These are phyloP conservation scores for Gossypium thurberi DNA, from an alignment of 345 rosid species.

Conservation along the genomic window DNA sequence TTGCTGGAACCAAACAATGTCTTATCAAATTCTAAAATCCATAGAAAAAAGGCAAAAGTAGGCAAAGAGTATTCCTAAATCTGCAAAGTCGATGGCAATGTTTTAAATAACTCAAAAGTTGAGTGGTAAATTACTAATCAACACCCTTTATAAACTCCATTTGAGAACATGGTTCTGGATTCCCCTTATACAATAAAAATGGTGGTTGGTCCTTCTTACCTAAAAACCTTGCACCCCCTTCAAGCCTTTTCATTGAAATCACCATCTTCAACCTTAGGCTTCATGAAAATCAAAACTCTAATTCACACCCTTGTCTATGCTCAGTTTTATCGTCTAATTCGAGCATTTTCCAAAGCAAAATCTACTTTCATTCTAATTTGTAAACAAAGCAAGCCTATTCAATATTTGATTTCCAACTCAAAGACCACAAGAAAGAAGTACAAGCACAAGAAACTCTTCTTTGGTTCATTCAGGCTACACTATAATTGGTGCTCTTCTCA, in stretches of 20 bases:
- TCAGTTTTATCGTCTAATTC: slow-evolving; percentile 41
- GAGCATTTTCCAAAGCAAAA: slow-evolving; percentile 52
- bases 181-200: slow-evolving; percentile 7
- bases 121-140: slow-evolving; percentile 31
- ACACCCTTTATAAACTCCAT: slow-evolving; percentile 25
- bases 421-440: slow-evolving; percentile 33
- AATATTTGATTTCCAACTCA: slow-evolving; percentile 30
- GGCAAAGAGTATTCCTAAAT: slow-evolving; percentile 13
- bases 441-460: slow-evolving; percentile 40
- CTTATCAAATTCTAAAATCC: slow-evolving; percentile 19
- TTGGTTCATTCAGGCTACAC: slow-evolving; percentile 84
- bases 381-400: slow-evolving; percentile 37
- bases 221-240: slow-evolving; percentile 20
- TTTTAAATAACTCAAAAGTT: slow-evolving; percentile 34
- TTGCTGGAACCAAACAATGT: slow-evolving; percentile 7
- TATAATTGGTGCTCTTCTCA: slow-evolving; percentile 90
- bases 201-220: slow-evolving; percentile 25
- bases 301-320: slow-evolving; percentile 51
- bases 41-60: slow-evolving; percentile 11
- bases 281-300: slow-evolving; percentile 54
- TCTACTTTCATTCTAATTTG: slow-evolving; percentile 40
- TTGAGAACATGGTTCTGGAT: slow-evolving; percentile 2
- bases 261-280: slow-evolving; percentile 38
- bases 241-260: slow-evolving; percentile 27
- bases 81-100: slow-evolving; percentile 34